A percentile compares a stretch with the other conserved stretches of the same genome.
Conservation (phyloP, 352 stramenopile species). For the Aphanomyces stellatus region DNA sequence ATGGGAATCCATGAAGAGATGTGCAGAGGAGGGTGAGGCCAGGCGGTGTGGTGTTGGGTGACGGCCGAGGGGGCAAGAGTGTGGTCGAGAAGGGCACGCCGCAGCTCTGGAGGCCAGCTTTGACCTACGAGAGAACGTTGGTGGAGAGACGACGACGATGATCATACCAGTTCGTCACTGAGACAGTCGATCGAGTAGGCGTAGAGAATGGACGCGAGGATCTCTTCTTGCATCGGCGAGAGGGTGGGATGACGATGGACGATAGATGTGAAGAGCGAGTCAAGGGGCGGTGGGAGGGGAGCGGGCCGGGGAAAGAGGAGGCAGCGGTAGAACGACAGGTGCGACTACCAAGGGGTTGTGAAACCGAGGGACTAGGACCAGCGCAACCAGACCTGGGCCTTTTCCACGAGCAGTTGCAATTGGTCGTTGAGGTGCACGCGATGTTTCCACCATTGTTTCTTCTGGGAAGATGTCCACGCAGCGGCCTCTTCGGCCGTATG, state of each 20-base stretch:
- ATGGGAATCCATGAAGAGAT: conserved; percentile 63
- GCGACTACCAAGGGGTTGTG: not conserved
- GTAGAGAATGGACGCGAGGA: not conserved
- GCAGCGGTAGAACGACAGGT: conserved; percentile 2
- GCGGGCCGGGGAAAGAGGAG: conserved; percentile 6
- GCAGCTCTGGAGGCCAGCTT: not conserved
- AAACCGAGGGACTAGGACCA: not conserved
- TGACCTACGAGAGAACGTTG: not conserved
- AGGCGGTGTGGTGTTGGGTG: not conserved
- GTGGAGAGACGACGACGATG: not conserved
- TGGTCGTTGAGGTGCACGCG: conserved; percentile 47
- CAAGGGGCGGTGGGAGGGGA: not conserved
- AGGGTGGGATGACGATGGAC: not conserved
- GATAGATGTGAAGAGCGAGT: not conserved
- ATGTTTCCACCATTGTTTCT: conserved; percentile 71
- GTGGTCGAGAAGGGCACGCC: not conserved
- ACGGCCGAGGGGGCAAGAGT: not conserved
- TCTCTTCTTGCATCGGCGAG: not conserved
- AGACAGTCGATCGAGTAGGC: not conserved
- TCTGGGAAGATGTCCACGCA: conserved; percentile 45
- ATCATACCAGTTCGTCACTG: not conserved
- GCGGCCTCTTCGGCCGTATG: conserved; percentile 43
- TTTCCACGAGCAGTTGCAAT: conserved; percentile 31
- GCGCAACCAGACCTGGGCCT: conserved; percentile 42
- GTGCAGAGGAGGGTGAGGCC: not conserved